These are phyloP conservation scores for Pancytospora epiphaga DNA, from an alignment of 371 early-diverging fungal genomes.

Conservation along the genomic window DNA sequence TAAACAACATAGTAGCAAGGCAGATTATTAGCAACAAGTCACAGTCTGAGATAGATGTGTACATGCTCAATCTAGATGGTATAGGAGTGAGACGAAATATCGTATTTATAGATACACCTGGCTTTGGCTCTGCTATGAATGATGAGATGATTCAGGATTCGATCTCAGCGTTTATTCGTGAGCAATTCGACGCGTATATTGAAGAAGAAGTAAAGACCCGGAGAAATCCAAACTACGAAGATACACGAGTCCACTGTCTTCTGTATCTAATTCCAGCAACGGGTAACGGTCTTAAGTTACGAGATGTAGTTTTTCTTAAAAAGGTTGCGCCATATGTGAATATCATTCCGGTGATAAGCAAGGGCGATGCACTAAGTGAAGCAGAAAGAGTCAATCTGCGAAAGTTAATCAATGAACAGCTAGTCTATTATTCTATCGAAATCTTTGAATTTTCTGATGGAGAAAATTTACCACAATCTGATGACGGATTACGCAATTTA, in stretches of 20 bases:
- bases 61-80: conserved; percentile 48
- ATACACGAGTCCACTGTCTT: conserved; percentile 56
- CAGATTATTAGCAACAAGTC: conserved; percentile 20
- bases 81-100: conserved; percentile 49
- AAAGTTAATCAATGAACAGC: conserved; percentile 40
- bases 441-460: conserved; percentile 52
- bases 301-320: conserved; percentile 55
- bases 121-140: conserved; percentile 43
- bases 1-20: conserved; percentile 51
- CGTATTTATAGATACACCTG: conserved; percentile 52
- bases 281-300: conserved; percentile 47
- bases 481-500: conserved; percentile 22
- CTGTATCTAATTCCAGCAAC: conserved; percentile 54
- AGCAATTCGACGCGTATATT: conserved; percentile 54
- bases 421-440: conserved; percentile 43
- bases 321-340: conserved; percentile 49
- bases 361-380: conserved; percentile 53
- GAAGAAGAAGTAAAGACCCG: conserved; percentile 58
- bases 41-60: conserved; percentile 40
- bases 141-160: conserved; percentile 38
- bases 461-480: conserved; percentile 1
- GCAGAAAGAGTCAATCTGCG: conserved; percentile 38
- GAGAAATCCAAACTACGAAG: conserved; percentile 56
- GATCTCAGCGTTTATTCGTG: conserved; percentile 50
- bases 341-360: conserved; percentile 58